Conservation (phyloP, 2,329 filamentous ascomycete genomes). For the Albifimbria verrucaria region DNA sequence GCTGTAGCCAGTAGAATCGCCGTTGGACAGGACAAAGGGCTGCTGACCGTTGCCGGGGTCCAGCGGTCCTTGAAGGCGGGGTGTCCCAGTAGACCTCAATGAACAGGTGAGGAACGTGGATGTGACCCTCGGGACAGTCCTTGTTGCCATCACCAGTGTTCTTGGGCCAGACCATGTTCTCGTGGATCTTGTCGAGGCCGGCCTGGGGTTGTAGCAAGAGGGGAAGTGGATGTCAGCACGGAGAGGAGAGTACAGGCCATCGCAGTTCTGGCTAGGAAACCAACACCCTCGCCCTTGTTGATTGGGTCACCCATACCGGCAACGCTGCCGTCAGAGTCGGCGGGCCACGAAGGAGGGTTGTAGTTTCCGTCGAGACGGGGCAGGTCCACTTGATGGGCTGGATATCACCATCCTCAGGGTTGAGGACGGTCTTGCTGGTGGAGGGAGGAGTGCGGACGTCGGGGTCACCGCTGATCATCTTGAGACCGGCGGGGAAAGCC, state of each 20-base stretch:
- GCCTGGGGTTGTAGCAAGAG: constrained; percentile 68
- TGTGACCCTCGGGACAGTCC: constrained; percentile 53
- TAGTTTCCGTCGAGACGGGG: constrained; percentile 48
- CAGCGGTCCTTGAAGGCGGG: constrained; percentile 47
- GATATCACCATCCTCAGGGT: constrained; percentile 48
- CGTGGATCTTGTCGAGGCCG: constrained; percentile 56
- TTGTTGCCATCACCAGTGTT: constrained; percentile 40
- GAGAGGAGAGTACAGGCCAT: constrained; percentile 57
- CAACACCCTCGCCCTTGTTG: constrained; percentile 55
- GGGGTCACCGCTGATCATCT: constrained; percentile 67
- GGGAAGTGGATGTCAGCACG: constrained; percentile 70
- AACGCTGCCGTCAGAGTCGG: constrained; percentile 49
- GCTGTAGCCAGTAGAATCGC: constrained; percentile 67
- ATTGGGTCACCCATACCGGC: constrained; percentile 53
- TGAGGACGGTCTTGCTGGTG: constrained; percentile 41
- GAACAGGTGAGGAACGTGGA: constrained; percentile 56
- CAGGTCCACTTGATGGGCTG: constrained; percentile 59
- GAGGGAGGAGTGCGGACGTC: constrained; percentile 53
- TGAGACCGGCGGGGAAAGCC: constrained; percentile 67
- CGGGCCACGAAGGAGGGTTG: constrained; percentile 49
- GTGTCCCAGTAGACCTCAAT: constrained; percentile 61
- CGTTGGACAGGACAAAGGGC: constrained; percentile 67
- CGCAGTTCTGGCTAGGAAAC: constrained; percentile 69
- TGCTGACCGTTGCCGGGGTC: constrained; percentile 51
- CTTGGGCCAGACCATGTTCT: constrained; percentile 65